phyloP scores from a whole-genome alignment of 768 basidiomycete genomes.

The Leccinellum albellum region DNA sequence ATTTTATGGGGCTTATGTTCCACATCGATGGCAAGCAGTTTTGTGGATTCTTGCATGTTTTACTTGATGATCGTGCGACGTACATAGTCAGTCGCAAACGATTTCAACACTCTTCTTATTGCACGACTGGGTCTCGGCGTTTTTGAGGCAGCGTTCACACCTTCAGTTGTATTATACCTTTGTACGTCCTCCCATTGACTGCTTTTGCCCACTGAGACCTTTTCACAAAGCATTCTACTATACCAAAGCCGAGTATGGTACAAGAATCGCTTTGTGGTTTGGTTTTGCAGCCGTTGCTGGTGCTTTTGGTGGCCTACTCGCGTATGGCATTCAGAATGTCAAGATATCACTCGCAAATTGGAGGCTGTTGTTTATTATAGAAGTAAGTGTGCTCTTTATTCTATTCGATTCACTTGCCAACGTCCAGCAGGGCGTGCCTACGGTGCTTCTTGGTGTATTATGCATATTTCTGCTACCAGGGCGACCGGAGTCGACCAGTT shows the following conservation, averaged over 20 bases:
- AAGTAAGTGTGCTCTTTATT: constrained; percentile 7
- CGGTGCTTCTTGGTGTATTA: constrained; percentile 24
- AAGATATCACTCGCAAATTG: constrained; percentile 38
- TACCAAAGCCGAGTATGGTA: constrained; percentile 44
- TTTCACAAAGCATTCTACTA: constrained; percentile 42
- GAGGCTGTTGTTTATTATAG: constrained; percentile 34
- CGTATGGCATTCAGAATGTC: constrained; percentile 46
- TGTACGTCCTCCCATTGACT: constrained; percentile 11
- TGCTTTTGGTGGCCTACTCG: constrained; percentile 56
- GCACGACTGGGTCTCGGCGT: constrained; percentile 31
- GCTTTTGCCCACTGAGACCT: constrained; percentile 16
- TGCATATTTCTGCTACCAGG: constrained; percentile 29
- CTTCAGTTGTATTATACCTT: constrained; percentile 30
- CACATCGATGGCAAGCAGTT: constrained; percentile 56
- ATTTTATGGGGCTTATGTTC: constrained; percentile 73
- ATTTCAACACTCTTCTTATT: constrained; percentile 27
- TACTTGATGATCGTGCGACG: background rate
- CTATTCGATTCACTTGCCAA: background rate
- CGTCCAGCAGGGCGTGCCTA: constrained; percentile 54
- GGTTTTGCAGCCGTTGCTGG: constrained; percentile 53
- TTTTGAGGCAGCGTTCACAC: constrained; percentile 35
- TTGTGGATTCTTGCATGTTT: background rate
- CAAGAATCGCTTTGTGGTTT: constrained; percentile 48
- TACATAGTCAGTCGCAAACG: constrained; percentile 22
- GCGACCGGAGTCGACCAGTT: constrained; percentile 31